These are phyloP conservation scores for Beauveria pseudobassiana DNA, from an alignment of 2,329 filamentous ascomycete genomes.

Conservation along the genomic window DNA sequence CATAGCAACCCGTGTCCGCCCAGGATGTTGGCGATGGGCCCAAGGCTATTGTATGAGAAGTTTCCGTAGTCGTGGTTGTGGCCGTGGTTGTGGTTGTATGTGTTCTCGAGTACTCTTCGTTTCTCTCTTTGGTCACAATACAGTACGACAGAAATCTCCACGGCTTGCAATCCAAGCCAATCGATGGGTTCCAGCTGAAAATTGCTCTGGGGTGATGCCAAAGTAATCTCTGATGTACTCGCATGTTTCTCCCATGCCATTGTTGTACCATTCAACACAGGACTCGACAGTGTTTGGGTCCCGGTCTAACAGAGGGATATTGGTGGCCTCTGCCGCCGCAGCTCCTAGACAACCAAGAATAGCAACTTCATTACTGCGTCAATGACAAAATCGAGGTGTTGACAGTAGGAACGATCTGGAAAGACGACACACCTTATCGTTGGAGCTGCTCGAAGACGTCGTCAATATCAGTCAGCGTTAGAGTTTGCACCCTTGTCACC, in stretches of 20 bases:
- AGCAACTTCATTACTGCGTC: neutral
- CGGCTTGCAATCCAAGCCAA: conserved; percentile 14
- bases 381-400: neutral
- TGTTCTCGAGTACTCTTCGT: neutral
- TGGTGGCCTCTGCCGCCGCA: neutral
- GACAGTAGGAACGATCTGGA: neutral
- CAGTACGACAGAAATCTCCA: conserved; percentile 16
- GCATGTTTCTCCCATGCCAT: neutral
- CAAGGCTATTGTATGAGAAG: conserved; percentile 1
- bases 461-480: neutral
- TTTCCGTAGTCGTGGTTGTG: conserved; percentile 1
- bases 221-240: conserved; percentile 9
- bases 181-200: conserved; percentile 15
- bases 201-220: conserved; percentile 11
- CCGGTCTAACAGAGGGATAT: neutral
- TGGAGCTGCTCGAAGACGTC: too few species aligned
- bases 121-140: conserved; percentile 11
- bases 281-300: conserved; percentile 11
- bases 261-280: conserved; percentile 13
- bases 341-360: neutral
- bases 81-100: conserved; percentile 8
- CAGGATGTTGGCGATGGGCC: conserved; percentile 16
- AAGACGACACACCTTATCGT: neutral
- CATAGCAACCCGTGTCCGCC: conserved; percentile 30
- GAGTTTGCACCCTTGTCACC: neutral